Conservation (phyloP, 2,329 filamentous ascomycete genomes). For the Sporothrix luriei region DNA sequence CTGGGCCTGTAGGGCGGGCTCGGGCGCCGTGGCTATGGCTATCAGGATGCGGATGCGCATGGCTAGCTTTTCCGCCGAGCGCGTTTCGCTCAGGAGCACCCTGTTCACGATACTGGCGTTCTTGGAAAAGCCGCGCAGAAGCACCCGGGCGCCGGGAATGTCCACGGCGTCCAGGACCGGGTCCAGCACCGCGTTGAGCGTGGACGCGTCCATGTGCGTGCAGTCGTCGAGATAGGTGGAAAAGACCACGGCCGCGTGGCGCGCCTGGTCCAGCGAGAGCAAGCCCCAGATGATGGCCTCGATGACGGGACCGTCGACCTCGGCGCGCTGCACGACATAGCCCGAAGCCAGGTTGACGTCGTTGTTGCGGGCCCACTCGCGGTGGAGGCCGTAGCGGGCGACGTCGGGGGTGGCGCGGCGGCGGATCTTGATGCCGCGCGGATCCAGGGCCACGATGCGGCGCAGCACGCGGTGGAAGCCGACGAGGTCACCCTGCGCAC, state of each 20-base stretch:
- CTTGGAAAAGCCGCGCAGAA: constrained; percentile 42
- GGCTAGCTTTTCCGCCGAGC: constrained; percentile 29
- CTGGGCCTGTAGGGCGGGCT: constrained; percentile 10
- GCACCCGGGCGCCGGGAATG: constrained; percentile 41
- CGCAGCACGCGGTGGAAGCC: constrained; percentile 51
- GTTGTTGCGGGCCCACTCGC: constrained; percentile 39
- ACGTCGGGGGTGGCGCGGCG: constrained; percentile 25
- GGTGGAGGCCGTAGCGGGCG: constrained; percentile 34
- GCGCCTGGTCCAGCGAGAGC: constrained; percentile 51
- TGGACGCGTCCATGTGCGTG: constrained; percentile 46
- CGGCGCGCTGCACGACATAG: constrained; percentile 48
- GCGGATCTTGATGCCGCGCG: constrained; percentile 46
- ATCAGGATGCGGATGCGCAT: constrained; percentile 33
- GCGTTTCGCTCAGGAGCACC: constrained; percentile 30
- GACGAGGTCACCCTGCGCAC: constrained; percentile 46
- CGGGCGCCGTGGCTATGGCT: constrained; percentile 29
- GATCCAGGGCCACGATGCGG: constrained; percentile 51
- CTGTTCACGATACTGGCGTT: constrained; percentile 37
- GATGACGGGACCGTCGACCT: constrained; percentile 46
- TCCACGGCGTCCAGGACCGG: constrained; percentile 49
- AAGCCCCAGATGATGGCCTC: constrained; percentile 54
- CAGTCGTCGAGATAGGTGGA: constrained; percentile 45
- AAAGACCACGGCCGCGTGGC: constrained; percentile 50
- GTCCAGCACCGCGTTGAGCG: constrained; percentile 49
- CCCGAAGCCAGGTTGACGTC: constrained; percentile 40